These are phyloP conservation scores for Syzygium syzygioides DNA, from an alignment of 441 rosid species.

Conservation along the genomic window DNA sequence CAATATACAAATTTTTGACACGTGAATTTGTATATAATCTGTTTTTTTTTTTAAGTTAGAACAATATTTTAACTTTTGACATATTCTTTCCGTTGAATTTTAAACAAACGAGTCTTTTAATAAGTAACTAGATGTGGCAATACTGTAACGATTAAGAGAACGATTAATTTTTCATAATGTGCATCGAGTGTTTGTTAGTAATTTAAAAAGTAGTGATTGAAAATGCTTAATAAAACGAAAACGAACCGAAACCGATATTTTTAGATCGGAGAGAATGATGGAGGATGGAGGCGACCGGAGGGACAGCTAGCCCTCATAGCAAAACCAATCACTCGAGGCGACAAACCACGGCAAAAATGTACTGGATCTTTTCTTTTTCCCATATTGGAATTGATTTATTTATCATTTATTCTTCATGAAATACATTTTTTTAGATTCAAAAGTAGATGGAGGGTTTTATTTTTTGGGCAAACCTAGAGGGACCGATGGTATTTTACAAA, in stretches of 20 bases:
- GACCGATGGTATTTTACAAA: accelerated
- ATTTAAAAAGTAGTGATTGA: neutral
- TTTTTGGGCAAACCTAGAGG: accelerated
- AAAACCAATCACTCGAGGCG: neutral
- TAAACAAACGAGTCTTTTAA: neutral
- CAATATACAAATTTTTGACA: accelerated
- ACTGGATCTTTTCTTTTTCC: accelerated
- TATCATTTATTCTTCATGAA: too few relatives aligned
- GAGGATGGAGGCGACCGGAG: neutral
- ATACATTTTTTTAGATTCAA: neutral
- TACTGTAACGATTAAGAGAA: neutral
- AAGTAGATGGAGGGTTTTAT: neutral
- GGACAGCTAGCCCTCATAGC: neutral
- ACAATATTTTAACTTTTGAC: too few relatives aligned
- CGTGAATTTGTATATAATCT: too few relatives aligned
- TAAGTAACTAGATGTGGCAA: neutral
- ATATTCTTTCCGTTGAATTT: too few relatives aligned
- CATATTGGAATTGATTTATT: too few relatives aligned
- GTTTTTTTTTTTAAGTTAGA: too few relatives aligned
- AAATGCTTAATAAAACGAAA: neutral
- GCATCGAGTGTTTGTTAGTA: too few relatives aligned
- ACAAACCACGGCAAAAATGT: neutral
- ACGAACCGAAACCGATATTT: too few relatives aligned
- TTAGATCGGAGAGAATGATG: neutral
- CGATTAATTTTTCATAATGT: too few relatives aligned